Evolutionary conservation across 257 asterid genomes (phyloP).

Genomic region (Haberlea rhodopensis): DNA sequence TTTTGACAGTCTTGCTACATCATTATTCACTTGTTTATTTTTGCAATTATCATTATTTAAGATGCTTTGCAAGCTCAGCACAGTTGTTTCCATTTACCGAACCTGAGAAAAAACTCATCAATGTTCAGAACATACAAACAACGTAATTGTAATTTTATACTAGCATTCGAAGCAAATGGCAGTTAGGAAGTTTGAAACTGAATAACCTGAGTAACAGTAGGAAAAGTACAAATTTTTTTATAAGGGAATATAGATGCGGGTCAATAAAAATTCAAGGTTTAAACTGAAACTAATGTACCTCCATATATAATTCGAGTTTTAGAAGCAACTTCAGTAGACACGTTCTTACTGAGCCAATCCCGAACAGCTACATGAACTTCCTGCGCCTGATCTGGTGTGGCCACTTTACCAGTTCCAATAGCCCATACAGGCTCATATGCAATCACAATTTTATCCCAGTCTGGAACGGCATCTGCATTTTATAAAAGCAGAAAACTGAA

Average conservation of each 20-base stretch:
- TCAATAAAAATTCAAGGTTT: not conserved
- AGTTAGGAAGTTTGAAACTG: not conserved
- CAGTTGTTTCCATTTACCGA: constrained; percentile 91
- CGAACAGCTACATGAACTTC: constrained; percentile 95
- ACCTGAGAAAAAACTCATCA: constrained; percentile 39
- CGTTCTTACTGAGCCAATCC: constrained; percentile 90
- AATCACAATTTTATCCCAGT: constrained; percentile 86
- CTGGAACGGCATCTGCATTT: constrained; percentile 76
- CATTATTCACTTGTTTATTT: too few species aligned
- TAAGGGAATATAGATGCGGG: not conserved
- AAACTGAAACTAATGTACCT: constrained; percentile 47
- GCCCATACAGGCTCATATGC: constrained; percentile 99
- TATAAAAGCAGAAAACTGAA: constrained; percentile 11
- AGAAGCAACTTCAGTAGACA: constrained; percentile 85
- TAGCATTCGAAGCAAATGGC: not conserved
- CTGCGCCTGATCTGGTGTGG: constrained; percentile 98
- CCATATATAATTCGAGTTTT: constrained; percentile 89
- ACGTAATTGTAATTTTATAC: not conserved
- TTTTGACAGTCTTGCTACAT: too few species aligned
- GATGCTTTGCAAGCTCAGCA: constrained; percentile 89
- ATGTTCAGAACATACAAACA: constrained; percentile 8
- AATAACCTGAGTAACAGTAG: not conserved
- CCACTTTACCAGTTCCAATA: constrained; percentile 99
- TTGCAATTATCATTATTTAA: too few species aligned
- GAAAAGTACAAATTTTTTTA: not conserved